A percentile compares a stretch with the other conserved stretches of the same genome.
Evolutionary conservation across 1,284 basidiomycete species (phyloP).

Genomic region (Ustilago bromivora): DNA sequence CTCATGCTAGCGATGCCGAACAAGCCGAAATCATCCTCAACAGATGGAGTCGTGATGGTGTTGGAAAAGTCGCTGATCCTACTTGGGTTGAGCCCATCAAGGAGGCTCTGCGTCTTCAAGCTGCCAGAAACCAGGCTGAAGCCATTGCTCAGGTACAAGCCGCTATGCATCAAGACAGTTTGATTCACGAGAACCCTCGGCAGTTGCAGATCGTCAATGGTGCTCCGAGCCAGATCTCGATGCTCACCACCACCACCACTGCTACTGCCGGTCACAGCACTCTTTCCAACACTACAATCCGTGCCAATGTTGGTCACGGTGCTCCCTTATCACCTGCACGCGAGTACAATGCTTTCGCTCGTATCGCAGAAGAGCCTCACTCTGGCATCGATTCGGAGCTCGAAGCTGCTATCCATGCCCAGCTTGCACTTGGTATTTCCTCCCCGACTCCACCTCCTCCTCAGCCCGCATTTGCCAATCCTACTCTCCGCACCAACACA

Average conservation of each 20-base stretch:
- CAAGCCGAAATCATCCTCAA: conserved; percentile 88
- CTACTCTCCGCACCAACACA: conserved; percentile 55
- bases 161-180: conserved; percentile 71
- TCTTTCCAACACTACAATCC: conserved; percentile 35
- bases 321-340: conserved; percentile 25
- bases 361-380: conserved; percentile 51
- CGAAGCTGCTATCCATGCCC: conserved; percentile 40
- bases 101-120: conserved; percentile 76
- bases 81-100: conserved; percentile 90
- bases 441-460: conserved; percentile 1
- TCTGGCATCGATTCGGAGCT: conserved; percentile 24
- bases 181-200: conserved; percentile 69
- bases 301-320: conserved; percentile 7
- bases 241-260: conserved; percentile 53
- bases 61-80: conserved; percentile 77
- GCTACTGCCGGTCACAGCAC: conserved; percentile 57
- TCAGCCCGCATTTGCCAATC: conserved; percentile 31
- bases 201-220: conserved; percentile 64
- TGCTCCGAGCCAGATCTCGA: conserved; percentile 52
- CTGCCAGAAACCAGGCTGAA: conserved; percentile 78
- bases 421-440: conserved; percentile 19
- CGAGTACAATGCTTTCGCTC: conserved; percentile 37
- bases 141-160: conserved; percentile 81
- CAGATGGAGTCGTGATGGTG: conserved; percentile 89
- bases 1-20: conserved; percentile 92